Base-by-base conservation (phyloP, 306 rosid species). In the Luffa aegyptiaca region DNA sequence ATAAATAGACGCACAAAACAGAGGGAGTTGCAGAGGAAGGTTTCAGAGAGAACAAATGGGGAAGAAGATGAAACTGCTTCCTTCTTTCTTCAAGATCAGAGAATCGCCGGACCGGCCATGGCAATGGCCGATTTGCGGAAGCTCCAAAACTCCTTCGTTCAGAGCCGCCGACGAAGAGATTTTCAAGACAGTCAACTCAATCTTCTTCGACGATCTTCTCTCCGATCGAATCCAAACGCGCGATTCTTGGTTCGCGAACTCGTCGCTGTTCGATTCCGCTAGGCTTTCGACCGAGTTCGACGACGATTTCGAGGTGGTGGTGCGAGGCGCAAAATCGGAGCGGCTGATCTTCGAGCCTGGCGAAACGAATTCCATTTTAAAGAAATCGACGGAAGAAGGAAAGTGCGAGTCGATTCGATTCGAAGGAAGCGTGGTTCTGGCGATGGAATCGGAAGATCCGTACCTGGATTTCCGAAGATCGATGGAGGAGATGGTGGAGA, bases 401-500 rank as follows among this genome's bases (percentile, higher is more conserved):
- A 12, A 72, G 20, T 13, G 37, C 39, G 77, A 72, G 16, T 26
- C 37, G 62, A 33, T 74, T 74, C 9, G 16, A 74, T 74, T 74
- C 16, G 78, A 74, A 74, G 93, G 89, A 65, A 90, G 96, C 75
- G 89, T 89, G 49, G 87, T 86, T 6, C 8, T 92, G 35, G 91
- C 91, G 2, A 80, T 93, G 93, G 96, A 93, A 6, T 93, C 98
- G 2, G 86, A 86, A 6, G 89, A 93, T 79, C 96, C 93, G n/a
- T 88, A 86, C 59, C 57, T 76, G 4, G 98, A 93, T 72, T 92
- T 93, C 20, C 83, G 84, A 71, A 88, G 81, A 79, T 93, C 98
- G 18, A 93, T 93, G 98, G 93, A 87, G 87, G 97, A 93, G 79
- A 90, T 93, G 96, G 96, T 93, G 72, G 97, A 92, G 66, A 82